Evolutionary conservation across 139 green algal species (phyloP).

Genomic region (Tetraselmis chui): DNA sequence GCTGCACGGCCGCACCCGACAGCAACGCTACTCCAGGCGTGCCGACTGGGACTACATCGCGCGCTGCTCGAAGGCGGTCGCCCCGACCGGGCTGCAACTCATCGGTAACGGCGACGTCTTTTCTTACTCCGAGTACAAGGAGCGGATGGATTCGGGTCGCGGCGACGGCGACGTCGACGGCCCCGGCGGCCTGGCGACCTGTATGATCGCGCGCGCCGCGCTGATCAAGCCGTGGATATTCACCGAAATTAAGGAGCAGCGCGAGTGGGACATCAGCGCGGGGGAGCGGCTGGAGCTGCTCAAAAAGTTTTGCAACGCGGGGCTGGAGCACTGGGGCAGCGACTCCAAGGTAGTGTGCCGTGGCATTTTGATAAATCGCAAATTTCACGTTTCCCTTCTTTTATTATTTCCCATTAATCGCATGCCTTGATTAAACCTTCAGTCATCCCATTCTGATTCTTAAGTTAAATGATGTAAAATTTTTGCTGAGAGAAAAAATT

Average conservation of each 20-base stretch:
- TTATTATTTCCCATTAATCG: no score
- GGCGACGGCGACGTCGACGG: constrained; percentile 18
- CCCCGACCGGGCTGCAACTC: constrained; percentile 41
- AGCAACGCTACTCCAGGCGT: constrained; percentile 76
- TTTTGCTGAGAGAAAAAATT: no score
- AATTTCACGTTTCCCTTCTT: neutral
- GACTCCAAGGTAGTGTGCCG: constrained; percentile 62
- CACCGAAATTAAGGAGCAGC: constrained; percentile 90
- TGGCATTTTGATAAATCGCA: no score
- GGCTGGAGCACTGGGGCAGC: constrained; percentile 91
- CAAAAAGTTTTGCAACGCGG: constrained; percentile 55
- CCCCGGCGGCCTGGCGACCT: constrained; percentile 41
- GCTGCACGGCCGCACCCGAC: constrained; percentile 85
- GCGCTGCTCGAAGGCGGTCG: neutral
- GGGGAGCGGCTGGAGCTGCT: constrained; percentile 85
- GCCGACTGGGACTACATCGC: constrained; percentile 77
- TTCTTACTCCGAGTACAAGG: constrained; percentile 67
- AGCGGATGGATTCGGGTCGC: constrained; percentile 37
- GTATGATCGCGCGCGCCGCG: constrained; percentile 87
- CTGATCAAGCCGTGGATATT: constrained; percentile 99
- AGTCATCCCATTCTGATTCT: no score
- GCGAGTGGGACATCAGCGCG: constrained; percentile 91
- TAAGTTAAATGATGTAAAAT: no score
- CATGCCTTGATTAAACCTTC: no score
- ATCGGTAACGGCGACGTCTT: constrained; percentile 94